Percentiles rank a stretch among this genome's conserved stretches.
Conservation (phyloP, 2,329 filamentous ascomycete species). For the Cercospora canescens region DNA sequence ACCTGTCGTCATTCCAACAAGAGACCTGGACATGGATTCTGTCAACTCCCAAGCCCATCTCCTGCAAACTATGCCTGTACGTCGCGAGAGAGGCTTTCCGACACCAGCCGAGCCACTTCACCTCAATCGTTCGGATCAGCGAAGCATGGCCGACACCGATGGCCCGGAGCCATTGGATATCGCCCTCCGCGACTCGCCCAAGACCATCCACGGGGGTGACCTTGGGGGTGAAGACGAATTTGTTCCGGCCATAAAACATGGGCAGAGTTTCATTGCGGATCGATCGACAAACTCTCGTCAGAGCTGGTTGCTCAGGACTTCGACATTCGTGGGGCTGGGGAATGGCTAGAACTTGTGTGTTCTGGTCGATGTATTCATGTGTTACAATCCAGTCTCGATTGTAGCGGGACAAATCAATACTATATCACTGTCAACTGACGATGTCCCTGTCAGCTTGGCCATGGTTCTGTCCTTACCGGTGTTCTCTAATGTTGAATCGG, state of each 20-base stretch:
- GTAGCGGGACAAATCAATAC: constrained; percentile 12
- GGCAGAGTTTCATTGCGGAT: constrained; percentile 17
- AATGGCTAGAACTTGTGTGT: background rate
- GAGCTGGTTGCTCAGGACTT: constrained; percentile 15
- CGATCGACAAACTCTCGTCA: constrained; percentile 13
- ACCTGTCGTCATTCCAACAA: constrained; percentile 16
- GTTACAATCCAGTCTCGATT: constrained; percentile 2
- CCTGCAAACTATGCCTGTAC: constrained; percentile 1
- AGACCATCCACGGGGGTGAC: background rate
- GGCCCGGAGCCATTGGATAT: background rate
- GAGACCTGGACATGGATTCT: constrained; percentile 1
- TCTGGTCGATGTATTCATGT: constrained; percentile 10
- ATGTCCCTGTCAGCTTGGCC: background rate
- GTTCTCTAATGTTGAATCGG: background rate
- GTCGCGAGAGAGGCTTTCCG: constrained; percentile 7
- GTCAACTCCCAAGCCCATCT: constrained; percentile 1
- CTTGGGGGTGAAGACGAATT: constrained; percentile 10
- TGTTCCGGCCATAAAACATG: constrained; percentile 20
- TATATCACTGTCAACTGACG: background rate
- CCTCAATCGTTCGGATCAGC: background rate
- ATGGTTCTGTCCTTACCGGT: background rate
- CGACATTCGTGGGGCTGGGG: background rate
- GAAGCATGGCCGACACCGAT: constrained; percentile 1
- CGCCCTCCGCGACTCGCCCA: background rate
- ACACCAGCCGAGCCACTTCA: constrained; percentile 15